phyloP scores from a whole-genome alignment of 2,329 filamentous ascomycete species.

The Capronia americana region DNA sequence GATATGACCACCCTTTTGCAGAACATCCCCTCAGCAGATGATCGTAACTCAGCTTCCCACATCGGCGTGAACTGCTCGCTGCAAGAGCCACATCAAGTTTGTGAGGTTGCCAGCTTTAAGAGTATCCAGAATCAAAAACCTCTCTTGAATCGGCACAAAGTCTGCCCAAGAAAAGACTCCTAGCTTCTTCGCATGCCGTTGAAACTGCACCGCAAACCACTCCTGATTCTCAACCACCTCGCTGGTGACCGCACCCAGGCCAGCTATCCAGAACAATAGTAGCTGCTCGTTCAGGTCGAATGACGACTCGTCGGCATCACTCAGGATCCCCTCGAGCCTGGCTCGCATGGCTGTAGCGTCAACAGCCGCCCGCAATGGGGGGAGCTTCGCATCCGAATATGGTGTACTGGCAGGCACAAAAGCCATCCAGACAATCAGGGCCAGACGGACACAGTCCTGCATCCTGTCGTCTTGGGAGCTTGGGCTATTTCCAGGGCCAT shows the following conservation, averaged over 20 bases:
- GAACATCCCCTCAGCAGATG: not conserved
- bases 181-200: conserved; percentile 27
- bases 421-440: conserved; percentile 30
- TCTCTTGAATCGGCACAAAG: conserved; percentile 25
- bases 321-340: conserved; percentile 11
- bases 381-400: conserved; percentile 6
- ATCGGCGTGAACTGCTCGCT: conserved; percentile 24
- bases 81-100: conserved; percentile 27
- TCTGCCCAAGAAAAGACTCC: conserved; percentile 22
- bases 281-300: conserved; percentile 10
- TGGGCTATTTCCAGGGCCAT: not conserved
- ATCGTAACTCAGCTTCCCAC: not conserved
- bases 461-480: conserved; percentile 2
- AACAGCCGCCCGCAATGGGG: conserved; percentile 19
- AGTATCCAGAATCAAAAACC: conserved; percentile 24
- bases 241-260: conserved; percentile 24
- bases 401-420: conserved; percentile 24
- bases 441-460: conserved; percentile 26
- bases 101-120: conserved; percentile 19
- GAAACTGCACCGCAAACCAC: conserved; percentile 33
- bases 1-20: not conserved
- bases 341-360: conserved; percentile 20
- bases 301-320: not conserved
- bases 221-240: conserved; percentile 30
- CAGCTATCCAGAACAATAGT: conserved; percentile 26